Evolutionary conservation across 495 filamentous ascomycete species (phyloP).

Genomic region (Penicillium taxi): DNA sequence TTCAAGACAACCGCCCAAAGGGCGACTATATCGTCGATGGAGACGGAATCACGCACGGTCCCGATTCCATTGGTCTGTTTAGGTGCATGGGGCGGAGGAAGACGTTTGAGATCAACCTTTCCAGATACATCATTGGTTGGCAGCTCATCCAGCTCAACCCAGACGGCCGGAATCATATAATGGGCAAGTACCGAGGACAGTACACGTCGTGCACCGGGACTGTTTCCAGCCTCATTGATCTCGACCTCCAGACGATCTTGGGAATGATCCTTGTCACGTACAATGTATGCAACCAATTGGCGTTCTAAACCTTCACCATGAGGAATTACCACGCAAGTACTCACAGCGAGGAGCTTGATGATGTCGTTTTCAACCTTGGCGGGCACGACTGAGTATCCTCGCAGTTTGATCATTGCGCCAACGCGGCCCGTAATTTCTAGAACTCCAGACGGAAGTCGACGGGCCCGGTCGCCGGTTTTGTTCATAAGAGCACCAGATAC

Average conservation of each 20-base stretch:
- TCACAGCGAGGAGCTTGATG: conserved; percentile 50
- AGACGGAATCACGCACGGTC: conserved; percentile 42
- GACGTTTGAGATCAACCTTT: conserved; percentile 55
- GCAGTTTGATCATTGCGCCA: conserved; percentile 67
- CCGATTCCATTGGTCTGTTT: conserved; percentile 32
- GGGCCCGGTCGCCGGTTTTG: conserved; percentile 77
- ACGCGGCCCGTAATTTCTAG: conserved; percentile 82
- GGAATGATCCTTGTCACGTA: conserved; percentile 47
- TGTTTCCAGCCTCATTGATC: conserved; percentile 53
- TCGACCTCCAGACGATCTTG: conserved; percentile 45
- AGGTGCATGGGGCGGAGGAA: conserved; percentile 45
- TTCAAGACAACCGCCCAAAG: conserved; percentile 55
- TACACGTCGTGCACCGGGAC: conserved; percentile 46
- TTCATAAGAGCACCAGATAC: conserved; percentile 54
- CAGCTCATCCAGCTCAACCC: conserved; percentile 52
- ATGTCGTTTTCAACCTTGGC: conserved; percentile 69
- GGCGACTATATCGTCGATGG: conserved; percentile 46
- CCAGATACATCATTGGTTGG: conserved; percentile 61
- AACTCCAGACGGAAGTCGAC: conserved; percentile 56
- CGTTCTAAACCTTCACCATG: conserved; percentile 59
- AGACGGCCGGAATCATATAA: conserved; percentile 64
- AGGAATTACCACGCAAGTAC: conserved; percentile 50
- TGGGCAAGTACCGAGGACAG: conserved; percentile 53
- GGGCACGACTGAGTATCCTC: conserved; percentile 71
- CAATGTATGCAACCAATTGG: conserved; percentile 61